Base-by-base conservation (phyloP, 78 protist genomes). In the Tieghemostelium lacteum region DNA sequence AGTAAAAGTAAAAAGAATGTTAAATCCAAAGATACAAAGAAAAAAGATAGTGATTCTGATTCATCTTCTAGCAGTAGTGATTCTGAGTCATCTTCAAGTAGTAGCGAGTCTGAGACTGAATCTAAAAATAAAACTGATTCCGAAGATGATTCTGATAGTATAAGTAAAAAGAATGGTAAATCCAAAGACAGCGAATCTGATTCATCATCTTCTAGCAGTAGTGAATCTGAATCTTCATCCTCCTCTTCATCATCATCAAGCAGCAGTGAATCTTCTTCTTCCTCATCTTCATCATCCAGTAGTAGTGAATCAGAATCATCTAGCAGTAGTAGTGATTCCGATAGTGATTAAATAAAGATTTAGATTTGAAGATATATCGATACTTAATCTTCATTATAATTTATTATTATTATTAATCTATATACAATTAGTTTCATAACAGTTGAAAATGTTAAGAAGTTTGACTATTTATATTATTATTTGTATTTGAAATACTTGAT, bases 31-130 rank as follows among this genome's bases (percentile, higher is more conserved):
- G 29, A 19, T 29, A 12, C 3, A 61, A 29, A 5, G 29, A 61
- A 12, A 5, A 16, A 22, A 19, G 29, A 3, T n/a, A 61, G 36
- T 19, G 67, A 61, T 4, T 61, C 67, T 17, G 5, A 5, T 29
- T 3, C 17, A 28, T 29, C 39, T 17, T 29, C 39, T 7, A 29
- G 42, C 31, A 17, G 19, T 12, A 37, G 50, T 37, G 50, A 64
- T 3, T 50, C 60, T 52, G 36, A 71, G 64, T 37, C 67, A 0
- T 64, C 52, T n/a, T 73, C 86, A 20, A 70, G 60, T 1, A 70
- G 34, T 24, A 40, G 34, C 2, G 60, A 61, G 14, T 16, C 22
- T 4, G 62, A 73, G 34, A 33, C 28, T 33, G 28, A 55, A 55
- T n/a, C 1, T 22, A 39, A 58, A 34, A 42, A 31, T 12, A 64